Evolutionary conservation across 2,329 filamentous ascomycete species (phyloP).

Genomic region (Neurospora sp.): DNA sequence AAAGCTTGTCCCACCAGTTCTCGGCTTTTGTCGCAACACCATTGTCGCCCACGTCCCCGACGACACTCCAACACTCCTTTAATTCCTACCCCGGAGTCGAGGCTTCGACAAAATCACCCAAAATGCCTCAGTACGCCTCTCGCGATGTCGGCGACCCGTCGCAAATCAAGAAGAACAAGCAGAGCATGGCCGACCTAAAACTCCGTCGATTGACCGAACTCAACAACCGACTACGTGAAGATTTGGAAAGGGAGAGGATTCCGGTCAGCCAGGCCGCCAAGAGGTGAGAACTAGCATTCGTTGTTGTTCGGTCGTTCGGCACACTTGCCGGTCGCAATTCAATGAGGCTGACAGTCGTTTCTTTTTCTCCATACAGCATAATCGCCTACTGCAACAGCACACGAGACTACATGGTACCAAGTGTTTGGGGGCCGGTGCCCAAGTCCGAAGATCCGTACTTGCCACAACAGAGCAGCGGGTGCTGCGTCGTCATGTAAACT

Average conservation of each 20-base stretch:
- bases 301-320: background rate
- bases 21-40: conserved; percentile 9
- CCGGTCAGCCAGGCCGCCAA: conserved; percentile 89
- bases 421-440: conserved; percentile 89
- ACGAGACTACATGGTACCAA: conserved; percentile 97
- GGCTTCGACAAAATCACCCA: conserved; percentile 19
- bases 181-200: conserved; percentile 98
- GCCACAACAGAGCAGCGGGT: conserved; percentile 83
- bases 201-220: conserved; percentile 91
- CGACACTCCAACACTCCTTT: conserved; percentile 1
- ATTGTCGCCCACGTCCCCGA: conserved; percentile 7
- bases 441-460: conserved; percentile 98
- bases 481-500: conserved; percentile 85
- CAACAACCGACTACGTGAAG: conserved; percentile 90
- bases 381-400: conserved; percentile 98
- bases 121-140: conserved; percentile 58
- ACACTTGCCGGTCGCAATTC: background rate
- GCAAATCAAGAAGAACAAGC: conserved; percentile 84
- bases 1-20: conserved; percentile 2
- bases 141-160: conserved; percentile 58
- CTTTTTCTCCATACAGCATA: conserved; percentile 49
- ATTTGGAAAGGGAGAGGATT: conserved; percentile 89
- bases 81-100: background rate
- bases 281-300: conserved; percentile 47
- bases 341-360: conserved; percentile 1